These are phyloP conservation scores for Climacium dendroides DNA, from an alignment of 225 moss, liverwort and hornwort species.

Conservation along the genomic window DNA sequence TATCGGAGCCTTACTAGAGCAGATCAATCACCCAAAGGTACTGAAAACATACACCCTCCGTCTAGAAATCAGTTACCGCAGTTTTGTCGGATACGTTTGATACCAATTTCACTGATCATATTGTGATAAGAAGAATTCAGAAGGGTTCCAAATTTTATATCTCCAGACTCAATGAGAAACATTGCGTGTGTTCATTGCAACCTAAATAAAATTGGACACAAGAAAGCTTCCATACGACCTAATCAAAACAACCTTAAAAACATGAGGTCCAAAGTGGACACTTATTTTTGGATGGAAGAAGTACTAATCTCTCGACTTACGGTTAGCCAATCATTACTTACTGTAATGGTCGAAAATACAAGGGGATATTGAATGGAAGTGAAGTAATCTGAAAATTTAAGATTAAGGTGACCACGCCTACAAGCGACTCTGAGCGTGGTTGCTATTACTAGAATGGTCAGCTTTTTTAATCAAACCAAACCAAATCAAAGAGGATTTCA, in stretches of 20 bases:
- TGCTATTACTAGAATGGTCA: neutral
- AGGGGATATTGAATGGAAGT: neutral
- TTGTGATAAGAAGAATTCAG: neutral
- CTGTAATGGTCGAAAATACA: neutral
- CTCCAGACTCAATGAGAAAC: neutral
- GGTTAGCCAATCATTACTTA: neutral
- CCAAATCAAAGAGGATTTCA: neutral
- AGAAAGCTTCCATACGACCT: neutral
- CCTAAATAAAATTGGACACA: neutral
- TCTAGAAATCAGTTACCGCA: neutral
- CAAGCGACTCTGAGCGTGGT: neutral
- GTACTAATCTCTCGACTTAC: neutral
- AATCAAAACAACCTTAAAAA: neutral
- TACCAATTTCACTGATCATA: neutral
- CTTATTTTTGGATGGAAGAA: neutral
- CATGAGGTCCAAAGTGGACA: neutral
- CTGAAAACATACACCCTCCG: neutral
- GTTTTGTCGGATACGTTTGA: neutral
- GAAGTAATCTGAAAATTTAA: neutral
- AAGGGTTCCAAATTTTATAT: neutral
- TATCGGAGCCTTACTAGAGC: constrained; percentile 47
- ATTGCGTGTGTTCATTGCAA: neutral
- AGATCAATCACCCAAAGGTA: constrained; percentile 46
- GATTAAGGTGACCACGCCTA: neutral
- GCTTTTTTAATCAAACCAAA: neutral